Percentiles rank a stretch among this genome's conserved stretches.
Conservation (phyloP, 371 early-diverging fungal species). For the Conidiobolus incongruus region DNA sequence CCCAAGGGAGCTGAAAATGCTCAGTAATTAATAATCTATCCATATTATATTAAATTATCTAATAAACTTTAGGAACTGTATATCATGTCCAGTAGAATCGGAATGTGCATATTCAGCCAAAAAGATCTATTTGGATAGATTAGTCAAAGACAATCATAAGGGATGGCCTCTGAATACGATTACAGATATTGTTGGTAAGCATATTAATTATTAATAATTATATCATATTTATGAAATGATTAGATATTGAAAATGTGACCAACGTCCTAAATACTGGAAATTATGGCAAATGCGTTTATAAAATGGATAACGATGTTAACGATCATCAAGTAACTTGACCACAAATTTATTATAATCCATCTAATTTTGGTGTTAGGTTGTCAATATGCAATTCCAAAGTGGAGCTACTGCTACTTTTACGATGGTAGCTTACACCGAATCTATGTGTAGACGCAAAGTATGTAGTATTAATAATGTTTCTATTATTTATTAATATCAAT, state of each 20-base stretch:
- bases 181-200: constrained; percentile 8
- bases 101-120: constrained; percentile 28
- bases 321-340: constrained; percentile 19
- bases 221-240: neutral
- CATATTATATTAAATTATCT: no score
- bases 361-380: neutral
- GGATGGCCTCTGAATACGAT: constrained; percentile 19
- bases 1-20: constrained; percentile 21
- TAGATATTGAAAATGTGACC: constrained; percentile 16
- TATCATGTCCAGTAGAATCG: constrained; percentile 16
- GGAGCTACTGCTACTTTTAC: constrained; percentile 3
- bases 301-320: constrained; percentile 30
- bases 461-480: neutral
- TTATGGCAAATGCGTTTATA: constrained; percentile 34
- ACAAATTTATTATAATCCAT: neutral
- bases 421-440: constrained; percentile 4
- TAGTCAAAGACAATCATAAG: constrained; percentile 8
- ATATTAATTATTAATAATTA: neutral
- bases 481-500: neutral
- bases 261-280: constrained; percentile 17
- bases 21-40: constrained; percentile 7
- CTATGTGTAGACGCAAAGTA: neutral
- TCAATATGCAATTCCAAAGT: constrained; percentile 5
- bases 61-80: constrained; percentile 13
- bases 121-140: constrained; percentile 16